Conservation (phyloP, 2,329 filamentous ascomycete species). For the Epichloe amarillans region DNA sequence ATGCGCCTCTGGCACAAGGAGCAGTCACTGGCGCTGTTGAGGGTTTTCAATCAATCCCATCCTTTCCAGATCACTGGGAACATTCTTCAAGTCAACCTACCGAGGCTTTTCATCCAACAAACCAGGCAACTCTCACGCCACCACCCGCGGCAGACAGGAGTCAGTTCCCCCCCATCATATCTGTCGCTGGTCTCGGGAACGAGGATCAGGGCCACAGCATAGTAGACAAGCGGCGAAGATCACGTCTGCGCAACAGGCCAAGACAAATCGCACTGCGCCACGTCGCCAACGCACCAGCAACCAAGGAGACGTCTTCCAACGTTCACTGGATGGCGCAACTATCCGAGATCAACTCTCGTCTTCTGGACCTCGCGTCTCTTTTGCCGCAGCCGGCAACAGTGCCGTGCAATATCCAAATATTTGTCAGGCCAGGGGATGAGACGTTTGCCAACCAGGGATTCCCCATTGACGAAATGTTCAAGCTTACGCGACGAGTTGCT, state of each 20-base stretch:
- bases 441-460: slow-evolving; percentile 16
- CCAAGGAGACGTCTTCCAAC: slow-evolving; percentile 10
- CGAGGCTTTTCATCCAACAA: slow-evolving; percentile 3
- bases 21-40: slow-evolving; percentile 9
- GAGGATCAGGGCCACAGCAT: not conserved
- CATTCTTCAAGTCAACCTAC: slow-evolving; percentile 7
- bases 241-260: slow-evolving; percentile 14
- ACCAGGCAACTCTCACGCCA: not conserved
- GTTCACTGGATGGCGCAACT: slow-evolving; percentile 27
- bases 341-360: slow-evolving; percentile 23
- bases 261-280: slow-evolving; percentile 21
- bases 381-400: slow-evolving; percentile 17
- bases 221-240: slow-evolving; percentile 13
- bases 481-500: slow-evolving; percentile 24
- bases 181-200: not conserved
- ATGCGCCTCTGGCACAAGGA: slow-evolving; percentile 18
- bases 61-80: slow-evolving; percentile 15
- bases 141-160: not conserved
- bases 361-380: slow-evolving; percentile 23
- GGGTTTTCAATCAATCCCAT: slow-evolving; percentile 6
- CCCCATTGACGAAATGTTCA: slow-evolving; percentile 28
- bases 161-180: not conserved
- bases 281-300: slow-evolving; percentile 9
- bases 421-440: slow-evolving; percentile 8
- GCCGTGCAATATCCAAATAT: slow-evolving; percentile 9